Base-by-base conservation (phyloP, 305 asterid species). In the Fraxinus angustifolia region DNA sequence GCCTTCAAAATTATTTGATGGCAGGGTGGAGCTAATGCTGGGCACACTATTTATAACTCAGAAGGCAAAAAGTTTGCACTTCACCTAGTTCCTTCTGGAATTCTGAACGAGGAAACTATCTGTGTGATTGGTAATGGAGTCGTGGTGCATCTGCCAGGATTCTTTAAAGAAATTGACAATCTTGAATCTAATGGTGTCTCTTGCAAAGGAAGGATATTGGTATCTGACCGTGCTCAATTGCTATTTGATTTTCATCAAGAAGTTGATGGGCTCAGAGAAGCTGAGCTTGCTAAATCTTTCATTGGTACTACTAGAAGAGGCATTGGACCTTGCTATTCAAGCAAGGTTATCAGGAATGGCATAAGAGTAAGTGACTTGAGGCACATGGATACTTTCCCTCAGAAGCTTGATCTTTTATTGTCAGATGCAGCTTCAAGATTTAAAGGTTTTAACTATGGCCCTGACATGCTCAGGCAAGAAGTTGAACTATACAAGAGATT, bases 111-210 rank as follows among this genome's bases (percentile, higher is more conserved):
- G 84, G 94, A 88, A 14, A 91, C 97, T 1, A 0, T 84, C 65
- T 96, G 99, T 83, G 97, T 96, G 16, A 90, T 96, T 81, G 99
- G 98, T 42, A 96, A 94, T 74, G 99, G 99, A 78, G 97, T 93
- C 14, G 98, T 96, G 83, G 93, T 96, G 56, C 98, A 96, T 86
- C 90, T 96, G 26, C 98, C 99, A 0, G 97, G 93, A 19, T 81
- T 96, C 1, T 96, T 96, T 79, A 79, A 93, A 78, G 99, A 96
- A 87, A 88, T 96, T 45, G 99, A 96, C 68, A 85, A 87, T 30
- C 98, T 96, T 7, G 99, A 94, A 86, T 84, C 99, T 50, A 93
- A 88, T 80, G 98, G 98, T 8, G 95, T 96, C 77, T 87, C 90
- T 38, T 93, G 98, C 86, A 42, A 90, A 65, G 98, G 98, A 82